Base-by-base conservation (phyloP, 768 basidiomycete species). In the Amanita jacksonii region DNA sequence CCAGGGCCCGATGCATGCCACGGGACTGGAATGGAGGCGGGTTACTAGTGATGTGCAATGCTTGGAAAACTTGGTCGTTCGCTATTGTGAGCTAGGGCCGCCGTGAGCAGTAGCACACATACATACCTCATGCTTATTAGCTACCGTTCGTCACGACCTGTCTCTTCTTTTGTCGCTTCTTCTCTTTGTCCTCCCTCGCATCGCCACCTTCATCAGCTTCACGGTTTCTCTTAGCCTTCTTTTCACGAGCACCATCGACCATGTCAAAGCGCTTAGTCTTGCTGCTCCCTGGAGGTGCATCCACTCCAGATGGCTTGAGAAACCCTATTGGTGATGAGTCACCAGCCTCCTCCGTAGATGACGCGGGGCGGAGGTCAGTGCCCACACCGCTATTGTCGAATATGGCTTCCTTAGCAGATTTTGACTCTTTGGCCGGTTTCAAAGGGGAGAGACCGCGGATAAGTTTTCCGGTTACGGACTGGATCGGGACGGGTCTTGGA, bases 241-340 rank as follows among this genome's bases (percentile, higher is more conserved):
- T 57, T 47, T 48, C 51, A 35, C 62, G 57, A 18, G 57, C 55
- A 36, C 60, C 56, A n/a, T 53, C 51, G 38, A 58, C 54, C 45
- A 57, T 43, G 36, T 47, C 32, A 30, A 30, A 37, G 42, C 30
- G n/a, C 41, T 34, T 27, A 32, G 42, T 50, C 45, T 49, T 45
- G 49, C 15, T 44, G 2, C 16, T 37, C 13, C 51, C 50, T 42
- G 63, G 58, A 25, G 70, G 73, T 33, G 66, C 74, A 46, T 79
- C 77, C 13, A 81, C 68, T 23, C 76, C 77, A 35, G 67, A 62
- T 25, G 79, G 79, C 51, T 76, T 79, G 47, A 77, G 49, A 57
- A 79, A 79, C 7, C 43, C 50, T 20, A 37, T 28, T 20, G 24
- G n/a, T 9, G 23, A 15, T 3, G 10, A 4, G 5, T 36, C 46